phyloP scores from a whole-genome alignment of 768 basidiomycete species.

The Boletus reticulatus region DNA sequence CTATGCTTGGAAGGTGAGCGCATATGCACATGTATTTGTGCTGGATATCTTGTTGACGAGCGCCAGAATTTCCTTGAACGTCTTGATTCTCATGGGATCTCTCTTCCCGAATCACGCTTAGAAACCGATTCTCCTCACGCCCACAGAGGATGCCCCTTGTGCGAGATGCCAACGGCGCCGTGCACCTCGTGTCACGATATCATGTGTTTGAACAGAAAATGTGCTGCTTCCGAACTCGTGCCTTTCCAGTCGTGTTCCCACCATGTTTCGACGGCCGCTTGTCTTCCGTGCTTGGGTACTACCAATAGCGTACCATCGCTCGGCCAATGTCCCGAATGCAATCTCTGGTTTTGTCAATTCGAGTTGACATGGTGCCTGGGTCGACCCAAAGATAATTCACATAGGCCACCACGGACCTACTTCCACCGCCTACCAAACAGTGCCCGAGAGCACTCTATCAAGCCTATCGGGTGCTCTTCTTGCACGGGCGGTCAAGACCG shows the following conservation, averaged over 20 bases:
- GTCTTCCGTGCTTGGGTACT: slow-evolving; percentile 9
- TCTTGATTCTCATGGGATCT: slow-evolving; percentile 11
- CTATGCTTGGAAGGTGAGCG: slow-evolving; percentile 14
- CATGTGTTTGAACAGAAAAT: slow-evolving; percentile 19
- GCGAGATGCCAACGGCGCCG: background rate
- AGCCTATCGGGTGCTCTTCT: slow-evolving; percentile 12
- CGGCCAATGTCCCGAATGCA: slow-evolving; percentile 20
- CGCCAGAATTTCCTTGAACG: slow-evolving; percentile 15
- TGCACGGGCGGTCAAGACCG: slow-evolving; percentile 2
- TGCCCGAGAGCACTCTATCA: slow-evolving; percentile 12
- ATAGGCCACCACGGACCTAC: background rate
- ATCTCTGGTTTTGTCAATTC: slow-evolving; percentile 20
- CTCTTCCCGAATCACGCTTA: background rate
- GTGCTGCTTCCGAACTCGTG: slow-evolving; percentile 13
- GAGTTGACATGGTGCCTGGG: slow-evolving; percentile 25
- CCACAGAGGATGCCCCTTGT: slow-evolving; percentile 12
- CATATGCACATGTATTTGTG: background rate
- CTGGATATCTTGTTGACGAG: background rate
- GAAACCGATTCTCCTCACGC: background rate
- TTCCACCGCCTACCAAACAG: background rate
- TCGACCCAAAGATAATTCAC: slow-evolving; percentile 9
- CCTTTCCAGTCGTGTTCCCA: slow-evolving; percentile 18
- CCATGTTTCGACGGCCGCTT: slow-evolving; percentile 7
- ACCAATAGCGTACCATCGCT: slow-evolving; percentile 1
- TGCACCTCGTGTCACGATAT: slow-evolving; percentile 11